Evolutionary conservation across 2,329 filamentous ascomycete species (phyloP).

Genomic region (Didymella pinodella): DNA sequence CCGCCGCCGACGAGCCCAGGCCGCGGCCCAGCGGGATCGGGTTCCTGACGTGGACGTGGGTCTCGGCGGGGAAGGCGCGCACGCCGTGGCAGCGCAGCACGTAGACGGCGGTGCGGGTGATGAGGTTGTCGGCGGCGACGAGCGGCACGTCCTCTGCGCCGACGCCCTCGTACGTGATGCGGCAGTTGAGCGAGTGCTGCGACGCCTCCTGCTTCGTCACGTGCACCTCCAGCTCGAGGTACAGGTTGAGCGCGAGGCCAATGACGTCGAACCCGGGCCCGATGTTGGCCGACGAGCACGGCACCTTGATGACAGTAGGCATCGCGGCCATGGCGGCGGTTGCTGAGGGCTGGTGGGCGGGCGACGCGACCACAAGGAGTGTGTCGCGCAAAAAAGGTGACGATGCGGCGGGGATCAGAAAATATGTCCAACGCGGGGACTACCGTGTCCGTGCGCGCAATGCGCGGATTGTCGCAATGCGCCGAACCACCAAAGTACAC

Average conservation of each 20-base stretch:
- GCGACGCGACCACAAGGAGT: slow-evolving; percentile 10
- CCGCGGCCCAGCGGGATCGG: slow-evolving; percentile 92
- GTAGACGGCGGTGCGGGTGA: slow-evolving; percentile 93
- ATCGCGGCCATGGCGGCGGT: slow-evolving; percentile 38
- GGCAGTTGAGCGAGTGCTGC: slow-evolving; percentile 77
- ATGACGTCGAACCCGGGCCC: slow-evolving; percentile 97
- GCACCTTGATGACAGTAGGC: slow-evolving; percentile 74
- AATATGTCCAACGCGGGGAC: slow-evolving; percentile 6
- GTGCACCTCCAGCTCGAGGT: slow-evolving; percentile 87
- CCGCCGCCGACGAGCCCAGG: slow-evolving; percentile 92
- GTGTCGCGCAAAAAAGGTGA: slow-evolving; percentile 17
- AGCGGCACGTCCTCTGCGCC: slow-evolving; percentile 81
- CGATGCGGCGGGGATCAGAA: slow-evolving; percentile 13
- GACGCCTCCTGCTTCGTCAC: slow-evolving; percentile 65
- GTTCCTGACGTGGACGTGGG: slow-evolving; percentile 93
- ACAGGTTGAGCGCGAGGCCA: slow-evolving; percentile 90
- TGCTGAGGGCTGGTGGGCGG: slow-evolving; percentile 13
- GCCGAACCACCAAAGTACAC: too few relatives aligned
- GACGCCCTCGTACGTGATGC: slow-evolving; percentile 87
- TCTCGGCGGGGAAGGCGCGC: slow-evolving; percentile 80
- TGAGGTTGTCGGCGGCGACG: slow-evolving; percentile 85
- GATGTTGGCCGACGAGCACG: slow-evolving; percentile 97
- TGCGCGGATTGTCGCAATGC: too few relatives aligned
- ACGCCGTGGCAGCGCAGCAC: slow-evolving; percentile 91
- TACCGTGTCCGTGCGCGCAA: too few relatives aligned